These are phyloP conservation scores for Epichloe uncinata DNA, from an alignment of 2,329 filamentous ascomycete species.

Conservation along the genomic window DNA sequence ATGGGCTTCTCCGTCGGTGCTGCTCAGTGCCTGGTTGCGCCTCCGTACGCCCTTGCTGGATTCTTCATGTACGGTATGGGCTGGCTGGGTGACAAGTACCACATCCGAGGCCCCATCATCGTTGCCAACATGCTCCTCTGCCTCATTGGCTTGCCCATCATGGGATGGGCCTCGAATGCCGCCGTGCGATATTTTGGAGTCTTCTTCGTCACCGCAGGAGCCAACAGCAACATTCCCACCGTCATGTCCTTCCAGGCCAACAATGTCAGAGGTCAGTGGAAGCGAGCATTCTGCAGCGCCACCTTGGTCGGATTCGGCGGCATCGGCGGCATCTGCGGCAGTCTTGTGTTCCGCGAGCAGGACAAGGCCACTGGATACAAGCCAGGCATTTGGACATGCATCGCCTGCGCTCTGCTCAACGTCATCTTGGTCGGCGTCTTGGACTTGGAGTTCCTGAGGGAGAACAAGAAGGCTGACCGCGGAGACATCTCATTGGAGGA, in stretches of 20 bases:
- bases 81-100: conserved; percentile 54
- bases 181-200: conserved; percentile 58
- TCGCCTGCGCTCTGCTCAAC: conserved; percentile 33
- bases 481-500: conserved; percentile 38
- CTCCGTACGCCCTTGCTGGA: conserved; percentile 53
- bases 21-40: conserved; percentile 59
- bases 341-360: conserved; percentile 53
- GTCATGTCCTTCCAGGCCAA: conserved; percentile 73
- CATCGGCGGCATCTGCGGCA: conserved; percentile 65
- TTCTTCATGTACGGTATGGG: conserved; percentile 46
- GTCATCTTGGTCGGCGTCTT: conserved; percentile 30
- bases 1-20: conserved; percentile 52
- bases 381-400: conserved; percentile 42
- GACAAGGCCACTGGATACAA: conserved; percentile 38
- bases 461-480: conserved; percentile 38
- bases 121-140: conserved; percentile 51
- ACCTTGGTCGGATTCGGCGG: conserved; percentile 65
- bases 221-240: conserved; percentile 64
- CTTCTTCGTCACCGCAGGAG: conserved; percentile 63
- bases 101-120: conserved; percentile 52
- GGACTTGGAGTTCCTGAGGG: conserved; percentile 26
- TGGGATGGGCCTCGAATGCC: conserved; percentile 49
- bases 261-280: conserved; percentile 83
- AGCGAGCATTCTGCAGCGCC: conserved; percentile 66
- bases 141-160: conserved; percentile 57